phyloP scores from a whole-genome alignment of 805 yeast genomes.

The Sporopachydermia lactativora region DNA sequence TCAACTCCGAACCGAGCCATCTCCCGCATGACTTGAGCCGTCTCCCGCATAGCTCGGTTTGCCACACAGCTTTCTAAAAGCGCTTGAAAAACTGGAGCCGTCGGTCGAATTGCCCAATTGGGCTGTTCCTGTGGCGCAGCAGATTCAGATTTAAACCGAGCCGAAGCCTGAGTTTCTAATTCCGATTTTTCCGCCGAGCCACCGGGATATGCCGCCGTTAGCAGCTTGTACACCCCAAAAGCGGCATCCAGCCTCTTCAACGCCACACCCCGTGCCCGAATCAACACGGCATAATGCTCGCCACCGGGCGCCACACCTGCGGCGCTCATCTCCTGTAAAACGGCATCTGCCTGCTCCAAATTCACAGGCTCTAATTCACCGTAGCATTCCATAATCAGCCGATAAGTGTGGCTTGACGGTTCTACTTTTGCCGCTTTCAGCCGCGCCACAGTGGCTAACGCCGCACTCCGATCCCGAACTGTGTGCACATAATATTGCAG shows the following conservation, averaged over 20 bases:
- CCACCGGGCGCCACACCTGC: constrained; percentile 16
- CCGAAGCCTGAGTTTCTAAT: too few species aligned
- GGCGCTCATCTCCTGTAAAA: constrained; percentile 17
- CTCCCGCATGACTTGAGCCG: constrained; percentile 18
- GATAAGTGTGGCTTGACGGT: constrained; percentile 25
- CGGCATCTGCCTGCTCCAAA: constrained; percentile 21
- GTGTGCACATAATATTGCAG: constrained; percentile 23
- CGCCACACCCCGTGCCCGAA: constrained; percentile 24
- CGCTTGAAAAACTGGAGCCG: constrained; percentile 23
- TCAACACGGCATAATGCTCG: constrained; percentile 23
- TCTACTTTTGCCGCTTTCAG: constrained; percentile 11
- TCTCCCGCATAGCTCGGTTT: constrained; percentile 17
- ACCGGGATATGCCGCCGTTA: too few species aligned
- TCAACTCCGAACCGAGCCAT: constrained; percentile 19
- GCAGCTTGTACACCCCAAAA: constrained; percentile 17
- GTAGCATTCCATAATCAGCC: constrained; percentile 23
- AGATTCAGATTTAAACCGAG: too few species aligned
- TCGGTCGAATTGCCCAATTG: too few species aligned
- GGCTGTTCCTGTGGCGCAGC: too few species aligned
- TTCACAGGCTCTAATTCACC: constrained; percentile 18
- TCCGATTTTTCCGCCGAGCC: too few species aligned
- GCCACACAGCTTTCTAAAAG: constrained; percentile 23
- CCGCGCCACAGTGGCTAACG: constrained; percentile 17
- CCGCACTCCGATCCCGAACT: constrained; percentile 17
- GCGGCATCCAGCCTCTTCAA: constrained; percentile 20